A percentile compares a stretch with the other conserved stretches of the same genome.
phyloP scores from a whole-genome alignment of 2,329 filamentous ascomycete species.

The Colletotrichum liaoningense region DNA sequence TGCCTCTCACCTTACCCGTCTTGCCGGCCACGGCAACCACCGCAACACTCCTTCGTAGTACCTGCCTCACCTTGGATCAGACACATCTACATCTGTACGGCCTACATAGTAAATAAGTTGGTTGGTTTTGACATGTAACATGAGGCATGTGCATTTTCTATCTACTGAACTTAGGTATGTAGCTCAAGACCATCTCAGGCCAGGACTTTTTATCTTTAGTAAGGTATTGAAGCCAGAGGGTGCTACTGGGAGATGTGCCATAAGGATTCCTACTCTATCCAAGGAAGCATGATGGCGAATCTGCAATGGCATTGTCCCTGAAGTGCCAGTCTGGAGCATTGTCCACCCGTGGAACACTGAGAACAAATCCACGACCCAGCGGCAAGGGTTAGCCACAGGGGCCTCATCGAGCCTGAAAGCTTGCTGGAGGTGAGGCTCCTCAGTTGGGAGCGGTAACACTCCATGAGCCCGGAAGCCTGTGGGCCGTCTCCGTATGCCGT shows the following conservation, averaged over 20 bases:
- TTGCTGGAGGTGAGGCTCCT: not conserved
- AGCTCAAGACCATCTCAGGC: not conserved
- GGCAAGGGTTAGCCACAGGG: slow-evolving; percentile 24
- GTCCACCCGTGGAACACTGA: slow-evolving; percentile 7
- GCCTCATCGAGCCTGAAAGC: slow-evolving; percentile 24
- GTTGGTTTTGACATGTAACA: too few species aligned
- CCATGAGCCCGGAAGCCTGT: not conserved
- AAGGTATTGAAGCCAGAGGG: too few species aligned
- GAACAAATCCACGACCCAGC: slow-evolving; percentile 13
- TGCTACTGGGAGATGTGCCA: too few species aligned
- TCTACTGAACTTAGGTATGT: not conserved
- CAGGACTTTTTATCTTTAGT: not conserved
- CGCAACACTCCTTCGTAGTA: too few species aligned
- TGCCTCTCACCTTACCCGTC: not conserved
- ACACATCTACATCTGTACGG: too few species aligned
- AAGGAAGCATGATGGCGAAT: slow-evolving; percentile 1
- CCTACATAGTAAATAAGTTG: too few species aligned
- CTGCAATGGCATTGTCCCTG: not conserved
- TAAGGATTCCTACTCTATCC: not conserved
- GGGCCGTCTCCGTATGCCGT: not conserved
- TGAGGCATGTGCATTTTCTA: not conserved
- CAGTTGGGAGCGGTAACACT: not conserved
- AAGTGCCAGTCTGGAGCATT: not conserved
- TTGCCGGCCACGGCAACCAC: not conserved
- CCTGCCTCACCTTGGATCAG: too few species aligned